Evolutionary conservation across 495 filamentous ascomycete species (phyloP), one percentile per base, ranked within the genome.

Genomic region (Wilcoxina mikolae): DNA sequence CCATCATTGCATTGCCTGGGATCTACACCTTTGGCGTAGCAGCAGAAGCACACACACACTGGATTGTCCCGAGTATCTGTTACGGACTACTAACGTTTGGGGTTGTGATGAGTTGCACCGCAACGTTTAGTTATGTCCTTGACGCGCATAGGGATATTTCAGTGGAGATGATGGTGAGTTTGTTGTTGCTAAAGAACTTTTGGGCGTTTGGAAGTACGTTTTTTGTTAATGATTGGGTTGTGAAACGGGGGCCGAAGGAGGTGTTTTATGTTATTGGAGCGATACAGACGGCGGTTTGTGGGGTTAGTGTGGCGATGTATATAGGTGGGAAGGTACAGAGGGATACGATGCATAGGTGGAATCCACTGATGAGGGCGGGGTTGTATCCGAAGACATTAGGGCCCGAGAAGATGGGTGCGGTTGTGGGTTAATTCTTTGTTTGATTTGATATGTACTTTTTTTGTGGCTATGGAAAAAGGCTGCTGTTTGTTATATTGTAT

Each of bases 131-230:
- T 3, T 74, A 74, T 54, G 61, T 71, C 3, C 64, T 72, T 3
- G 72, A 74, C 48, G 71, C 70, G 18, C 72, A 72, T 41, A 65
- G 69, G 15, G 71, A 71, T 42, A 66, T 70, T 35, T 67, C 62
- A 10, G 65, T 70, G 2, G 72, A 74, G 51, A 70, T 70, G 50
- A 68, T 73, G 55, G 69, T 72, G n/a, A 65, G 68, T 7, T 61
- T 62, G 41, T 51, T 74, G 51, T 56, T 71, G 35, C 17, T 72
- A 45, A 68, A 71, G 59, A 74, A 74, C 24, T 70, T 74, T 55
- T 70, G 72, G 43, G 65, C 69, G 9, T 74, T 69, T 56, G 72
- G 68, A 3, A 65, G 69, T 39, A 71, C 68, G 33, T 72, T 72
- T 51, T 73, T 73, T 47, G 58, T 73, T 22, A 61, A 68, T n/a